Percentiles rank a stretch among this genome's conserved stretches.
Conservation (phyloP, 208 protist species). For the Endotrypanum monterogeii region DNA sequence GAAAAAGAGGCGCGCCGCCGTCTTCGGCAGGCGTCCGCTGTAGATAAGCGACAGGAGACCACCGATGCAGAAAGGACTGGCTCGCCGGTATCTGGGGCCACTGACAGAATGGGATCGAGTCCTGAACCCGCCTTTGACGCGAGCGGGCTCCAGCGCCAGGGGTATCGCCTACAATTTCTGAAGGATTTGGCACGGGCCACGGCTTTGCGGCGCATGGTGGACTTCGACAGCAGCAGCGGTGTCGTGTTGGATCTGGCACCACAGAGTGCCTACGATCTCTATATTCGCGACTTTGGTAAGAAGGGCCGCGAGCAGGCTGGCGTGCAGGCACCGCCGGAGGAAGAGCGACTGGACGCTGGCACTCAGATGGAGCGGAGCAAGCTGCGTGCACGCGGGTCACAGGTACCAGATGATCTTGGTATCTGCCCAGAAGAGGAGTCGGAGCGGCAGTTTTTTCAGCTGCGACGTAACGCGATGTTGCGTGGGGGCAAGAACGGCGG, state of each 20-base stretch:
- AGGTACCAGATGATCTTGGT: slow-evolving; percentile 75
- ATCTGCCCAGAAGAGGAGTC: slow-evolving; percentile 73
- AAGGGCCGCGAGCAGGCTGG: slow-evolving; percentile 51
- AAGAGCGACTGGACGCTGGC: slow-evolving; percentile 42
- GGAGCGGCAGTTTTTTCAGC: slow-evolving; percentile 38
- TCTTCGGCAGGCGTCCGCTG: slow-evolving; percentile 17
- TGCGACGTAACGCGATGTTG: slow-evolving; percentile 21
- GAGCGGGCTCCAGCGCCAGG: slow-evolving; percentile 68
- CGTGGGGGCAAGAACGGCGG: slow-evolving; percentile 11
- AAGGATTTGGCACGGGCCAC: slow-evolving; percentile 71
- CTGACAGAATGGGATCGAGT: not conserved
- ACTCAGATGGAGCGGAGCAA: slow-evolving; percentile 68
- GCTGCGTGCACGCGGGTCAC: slow-evolving; percentile 30
- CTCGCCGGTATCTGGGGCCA: not conserved
- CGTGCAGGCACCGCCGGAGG: slow-evolving; percentile 65
- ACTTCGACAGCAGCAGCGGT: slow-evolving; percentile 71
- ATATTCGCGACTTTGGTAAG: slow-evolving; percentile 78
- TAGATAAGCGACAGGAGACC: not conserved
- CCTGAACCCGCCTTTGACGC: slow-evolving; percentile 22
- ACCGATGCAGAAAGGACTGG: not conserved
- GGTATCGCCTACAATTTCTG: slow-evolving; percentile 78
- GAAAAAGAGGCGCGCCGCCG: slow-evolving; percentile 48
- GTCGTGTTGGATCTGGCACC: slow-evolving; percentile 72
- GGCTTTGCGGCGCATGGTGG: slow-evolving; percentile 76
- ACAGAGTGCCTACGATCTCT: slow-evolving; percentile 87